A percentile compares a stretch with the other conserved stretches of the same genome.
phyloP scores from a whole-genome alignment of 1,139 yeast genomes.

The Saccharomyces pastorianus region DNA sequence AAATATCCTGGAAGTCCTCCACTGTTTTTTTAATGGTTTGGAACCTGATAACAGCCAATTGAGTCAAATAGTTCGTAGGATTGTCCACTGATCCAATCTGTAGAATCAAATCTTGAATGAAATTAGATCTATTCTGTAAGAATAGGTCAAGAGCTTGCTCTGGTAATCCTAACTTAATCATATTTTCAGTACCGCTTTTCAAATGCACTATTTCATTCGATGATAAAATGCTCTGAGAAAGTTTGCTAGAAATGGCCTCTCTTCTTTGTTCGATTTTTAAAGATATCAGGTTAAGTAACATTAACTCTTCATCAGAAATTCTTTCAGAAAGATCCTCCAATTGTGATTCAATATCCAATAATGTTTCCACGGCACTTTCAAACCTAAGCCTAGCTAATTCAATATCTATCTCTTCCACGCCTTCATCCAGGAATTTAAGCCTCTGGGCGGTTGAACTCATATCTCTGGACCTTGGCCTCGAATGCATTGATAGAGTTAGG shows the following conservation, averaged over 20 bases:
- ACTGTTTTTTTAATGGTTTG: constrained; percentile 46
- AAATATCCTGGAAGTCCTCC: constrained; percentile 39
- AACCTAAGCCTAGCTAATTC: constrained; percentile 25
- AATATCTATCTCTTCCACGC: constrained; percentile 27
- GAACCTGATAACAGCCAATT: constrained; percentile 53
- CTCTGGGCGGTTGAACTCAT: constrained; percentile 14
- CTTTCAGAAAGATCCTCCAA: constrained; percentile 12
- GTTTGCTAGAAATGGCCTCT: constrained; percentile 22
- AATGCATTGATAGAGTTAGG: constrained; percentile 27
- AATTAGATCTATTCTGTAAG: constrained; percentile 39
- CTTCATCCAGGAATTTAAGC: constrained; percentile 22
- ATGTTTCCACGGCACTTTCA: constrained; percentile 21
- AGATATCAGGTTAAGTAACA: constrained; percentile 36
- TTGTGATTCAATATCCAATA: constrained; percentile 18
- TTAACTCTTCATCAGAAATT: constrained; percentile 32
- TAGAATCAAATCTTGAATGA: constrained; percentile 39
- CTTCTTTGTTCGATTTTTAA: constrained; percentile 38
- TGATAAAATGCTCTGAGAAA: constrained; percentile 30
- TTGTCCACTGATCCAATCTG: constrained; percentile 49
- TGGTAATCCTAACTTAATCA: constrained; percentile 37
- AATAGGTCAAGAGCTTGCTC: constrained; percentile 43
- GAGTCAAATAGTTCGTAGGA: constrained; percentile 47
- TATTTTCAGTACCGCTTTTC: constrained; percentile 32
- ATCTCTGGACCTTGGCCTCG: constrained; percentile 19
- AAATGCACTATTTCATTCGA: constrained; percentile 30